Base-by-base conservation (phyloP, 148 eudicot species). In the Cornus controversa region DNA sequence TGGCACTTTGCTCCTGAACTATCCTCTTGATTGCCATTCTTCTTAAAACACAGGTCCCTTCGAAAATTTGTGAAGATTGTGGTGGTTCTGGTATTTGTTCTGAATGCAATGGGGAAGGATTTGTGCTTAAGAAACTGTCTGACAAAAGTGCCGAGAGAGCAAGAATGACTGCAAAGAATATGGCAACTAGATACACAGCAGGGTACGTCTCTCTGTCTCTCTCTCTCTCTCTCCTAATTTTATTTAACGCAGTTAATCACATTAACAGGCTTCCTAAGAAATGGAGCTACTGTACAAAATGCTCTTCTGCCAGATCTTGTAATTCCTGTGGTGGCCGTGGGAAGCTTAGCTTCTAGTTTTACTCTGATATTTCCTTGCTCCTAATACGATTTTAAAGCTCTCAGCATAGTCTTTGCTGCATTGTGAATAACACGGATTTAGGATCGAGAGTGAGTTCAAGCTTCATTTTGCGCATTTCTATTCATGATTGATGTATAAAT, bases 71-170 rank as follows among this genome's bases (percentile, higher is more conserved):
- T 77, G 98, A 96, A 66, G 94, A 78, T 58, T 96, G 99, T 75
- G 79, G 87, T n/a, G 99, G 99, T 72, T 85, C 98, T 31, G 99
- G 99, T 69, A 83, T 93, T 69, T 96, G 99, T 84, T 69, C 99
- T 16, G 99, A 90, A 67, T 96, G 99, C 88, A 96, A 86, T 14
- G 99, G 99, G 66, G 98, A 96, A 86, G 99, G 99, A 10, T 96
- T 96, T 83, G 91, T 89, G 77, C 88, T 88, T 20, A 94, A 90
- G 85, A 89, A 86, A 76, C 65, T 91, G 73, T 82, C 99, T 15
- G 93, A 93, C 10, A 86, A 83, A 79, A 85, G 77, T 64, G 98
- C 98, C 20, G 90, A 90, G 64, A 91, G 81, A 81, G 98, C 98
- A 36, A 86, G 99, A 78, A 72, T 86, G 86, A 84, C 80, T 50